Percentiles rank a stretch among this genome's conserved stretches.
phyloP scores from a whole-genome alignment of 2,329 filamentous ascomycete genomes.

The Raffaelea albimanens region DNA sequence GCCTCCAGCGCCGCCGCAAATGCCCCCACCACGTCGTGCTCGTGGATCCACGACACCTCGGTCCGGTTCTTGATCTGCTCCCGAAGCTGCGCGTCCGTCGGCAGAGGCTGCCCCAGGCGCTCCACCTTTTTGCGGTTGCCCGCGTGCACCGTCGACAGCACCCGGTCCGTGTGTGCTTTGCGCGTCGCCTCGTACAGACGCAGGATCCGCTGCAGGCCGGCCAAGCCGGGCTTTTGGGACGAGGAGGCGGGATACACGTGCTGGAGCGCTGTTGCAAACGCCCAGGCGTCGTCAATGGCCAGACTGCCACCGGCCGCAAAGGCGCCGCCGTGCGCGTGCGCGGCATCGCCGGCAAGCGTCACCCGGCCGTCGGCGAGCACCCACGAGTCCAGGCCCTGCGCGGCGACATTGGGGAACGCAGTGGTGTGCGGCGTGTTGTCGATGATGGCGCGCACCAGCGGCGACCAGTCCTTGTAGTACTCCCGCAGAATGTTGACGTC shows the following conservation, averaged over 20 bases:
- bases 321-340: conserved; percentile 30
- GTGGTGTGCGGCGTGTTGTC: conserved; percentile 28
- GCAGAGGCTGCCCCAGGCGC: conserved; percentile 10
- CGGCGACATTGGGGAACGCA: conserved; percentile 33
- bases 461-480: conserved; percentile 33
- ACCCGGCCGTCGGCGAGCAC: conserved; percentile 25
- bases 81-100: conserved; percentile 28
- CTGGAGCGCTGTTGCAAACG: conserved; percentile 27
- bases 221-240: conserved; percentile 2
- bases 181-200: conserved; percentile 31
- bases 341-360: conserved; percentile 29
- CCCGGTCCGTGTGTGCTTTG: conserved; percentile 28
- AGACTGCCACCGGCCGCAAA: conserved; percentile 30
- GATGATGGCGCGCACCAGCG: conserved; percentile 27
- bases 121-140: conserved; percentile 19
- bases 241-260: conserved; percentile 21
- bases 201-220: conserved; percentile 20
- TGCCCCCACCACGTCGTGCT: conserved; percentile 29
- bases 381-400: conserved; percentile 29
- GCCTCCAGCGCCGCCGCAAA: conserved; percentile 5
- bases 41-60: conserved; percentile 33
- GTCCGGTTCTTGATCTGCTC: conserved; percentile 23
- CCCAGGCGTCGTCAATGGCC: conserved; percentile 31
- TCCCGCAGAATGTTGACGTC: conserved; percentile 24
- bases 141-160: conserved; percentile 25